Evolutionary conservation across 2,329 filamentous ascomycete genomes (phyloP).

Genomic region (Cryphonectria naterciae): DNA sequence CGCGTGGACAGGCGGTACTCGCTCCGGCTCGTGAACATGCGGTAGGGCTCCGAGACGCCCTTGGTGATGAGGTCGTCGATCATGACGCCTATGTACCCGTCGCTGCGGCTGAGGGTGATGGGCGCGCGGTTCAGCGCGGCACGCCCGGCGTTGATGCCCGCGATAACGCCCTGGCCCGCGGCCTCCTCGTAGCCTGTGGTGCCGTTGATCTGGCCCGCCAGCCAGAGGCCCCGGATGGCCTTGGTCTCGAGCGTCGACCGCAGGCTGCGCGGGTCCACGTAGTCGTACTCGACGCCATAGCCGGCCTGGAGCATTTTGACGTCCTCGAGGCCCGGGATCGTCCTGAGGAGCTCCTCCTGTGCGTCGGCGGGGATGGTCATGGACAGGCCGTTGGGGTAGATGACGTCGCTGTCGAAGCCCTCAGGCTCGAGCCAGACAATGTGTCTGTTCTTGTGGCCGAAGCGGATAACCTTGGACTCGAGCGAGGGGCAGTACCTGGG

Average conservation of each 20-base stretch:
- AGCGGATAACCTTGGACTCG: conserved; percentile 91
- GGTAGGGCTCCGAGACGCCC: conserved; percentile 93
- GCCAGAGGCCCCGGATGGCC: conserved; percentile 81
- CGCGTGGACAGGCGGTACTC: conserved; percentile 93
- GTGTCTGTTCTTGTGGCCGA: conserved; percentile 77
- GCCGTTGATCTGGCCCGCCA: conserved; percentile 97
- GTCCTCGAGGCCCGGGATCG: conserved; percentile 84
- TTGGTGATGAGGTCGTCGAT: conserved; percentile 97
- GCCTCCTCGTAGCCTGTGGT: conserved; percentile 99
- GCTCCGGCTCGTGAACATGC: conserved; percentile 96
- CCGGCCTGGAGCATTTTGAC: conserved; percentile 92
- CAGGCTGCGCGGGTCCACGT: conserved; percentile 89
- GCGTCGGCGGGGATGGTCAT: conserved; percentile 94
- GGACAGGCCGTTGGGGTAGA: conserved; percentile 96
- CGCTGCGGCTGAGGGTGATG: conserved; percentile 74
- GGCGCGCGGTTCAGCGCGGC: conserved; percentile 67
- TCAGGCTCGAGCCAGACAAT: conserved; percentile 98
- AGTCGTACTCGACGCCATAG: conserved; percentile 98
- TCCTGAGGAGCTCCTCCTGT: conserved; percentile 83
- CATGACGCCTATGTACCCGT: conserved; percentile 98
- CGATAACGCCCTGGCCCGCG: conserved; percentile 88
- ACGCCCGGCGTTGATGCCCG: conserved; percentile 93
- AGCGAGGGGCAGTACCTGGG: conserved; percentile 95
- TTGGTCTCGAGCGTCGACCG: conserved; percentile 94
- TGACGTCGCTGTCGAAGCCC: conserved; percentile 84